Base-by-base conservation (phyloP, 768 basidiomycete species). In the Pleurotus citrinopileatus region DNA sequence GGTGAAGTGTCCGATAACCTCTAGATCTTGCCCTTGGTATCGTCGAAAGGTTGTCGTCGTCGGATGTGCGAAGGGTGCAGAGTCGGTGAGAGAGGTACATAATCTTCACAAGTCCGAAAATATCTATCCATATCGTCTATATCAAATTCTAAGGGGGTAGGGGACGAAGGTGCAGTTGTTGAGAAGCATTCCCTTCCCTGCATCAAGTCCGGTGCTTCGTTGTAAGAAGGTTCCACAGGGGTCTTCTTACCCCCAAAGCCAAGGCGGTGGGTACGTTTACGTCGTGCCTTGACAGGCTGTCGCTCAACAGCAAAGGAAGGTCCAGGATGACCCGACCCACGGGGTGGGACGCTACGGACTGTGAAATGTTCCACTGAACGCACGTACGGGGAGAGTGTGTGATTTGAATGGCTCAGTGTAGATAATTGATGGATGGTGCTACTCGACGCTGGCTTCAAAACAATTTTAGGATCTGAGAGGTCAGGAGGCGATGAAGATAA, bases 311-410 rank as follows among this genome's bases (percentile, higher is more conserved):
- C 59, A 5, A 60, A 61, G 9, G 69, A 65, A 6, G 70, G 55
- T 28, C 76, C 71, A 22, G 62, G 65, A 15, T 69, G 65, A 42
- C 67, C 61, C 55, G 65, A 63, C 8, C 61, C 63, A 27, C 82
- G 74, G 17, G 86, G 89, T 0, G 93, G 94, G 20, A 87, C 90
- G 55, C 91, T 92, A 27, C 94, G 82, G 10, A 97, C 93, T 1
- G 94, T 92, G 67, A 96, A 95, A 68, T 97, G 94, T 56, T 89
- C 87, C 25, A 94, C 77, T 12, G 88, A 86, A 52, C 93, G 84
- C 4, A 95, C 97, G 68, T 96, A 98, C 0, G 95, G 96, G 0
- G 90, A 93, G 2, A 99, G 74, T 0, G 96, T 99, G 63, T 97
- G 96, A 63, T 97, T 93, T 1, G 93, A 94, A 60, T 87, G 79